Evolutionary conservation across 2,329 filamentous ascomycete species (phyloP).

Genomic region (Stachybotrys elegans): DNA sequence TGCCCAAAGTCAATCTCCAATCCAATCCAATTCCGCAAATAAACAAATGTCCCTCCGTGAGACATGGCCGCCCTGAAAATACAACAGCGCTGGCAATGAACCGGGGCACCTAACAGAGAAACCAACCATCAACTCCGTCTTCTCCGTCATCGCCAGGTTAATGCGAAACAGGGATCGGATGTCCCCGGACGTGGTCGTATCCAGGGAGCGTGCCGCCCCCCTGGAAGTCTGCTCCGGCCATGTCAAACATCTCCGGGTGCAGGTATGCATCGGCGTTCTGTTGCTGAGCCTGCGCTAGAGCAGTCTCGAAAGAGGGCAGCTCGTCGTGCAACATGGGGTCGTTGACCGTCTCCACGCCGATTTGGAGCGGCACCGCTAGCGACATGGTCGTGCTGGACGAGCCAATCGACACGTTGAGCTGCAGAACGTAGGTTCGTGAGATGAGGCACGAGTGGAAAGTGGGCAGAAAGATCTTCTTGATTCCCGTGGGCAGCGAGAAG

Average conservation of each 20-base stretch:
- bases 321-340: constrained; percentile 24
- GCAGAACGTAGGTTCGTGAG: constrained; percentile 49
- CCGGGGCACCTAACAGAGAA: too few species aligned
- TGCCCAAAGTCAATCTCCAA: too few species aligned
- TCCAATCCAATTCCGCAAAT: too few species aligned
- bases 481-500: constrained; percentile 39
- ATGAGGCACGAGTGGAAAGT: constrained; percentile 55
- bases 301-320: constrained; percentile 46
- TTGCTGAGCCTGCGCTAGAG: constrained; percentile 34
- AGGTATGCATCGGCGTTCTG: constrained; percentile 39
- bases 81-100: too few species aligned
- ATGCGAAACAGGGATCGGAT: background rate
- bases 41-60: too few species aligned
- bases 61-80: too few species aligned
- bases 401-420: constrained; percentile 38
- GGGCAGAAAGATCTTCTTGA: constrained; percentile 48
- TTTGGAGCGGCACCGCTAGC: constrained; percentile 45
- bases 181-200: constrained; percentile 21
- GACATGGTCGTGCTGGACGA: constrained; percentile 37
- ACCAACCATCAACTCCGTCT: too few species aligned
- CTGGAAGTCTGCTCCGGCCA: constrained; percentile 26
- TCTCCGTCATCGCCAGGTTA: too few species aligned
- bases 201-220: constrained; percentile 31
- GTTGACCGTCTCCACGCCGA: constrained; percentile 37
- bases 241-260: constrained; percentile 32